Percentiles rank a stretch among this genome's conserved stretches.
Evolutionary conservation across 371 early-diverging fungal genomes (phyloP).

Genomic region (Massospora cicadina): DNA sequence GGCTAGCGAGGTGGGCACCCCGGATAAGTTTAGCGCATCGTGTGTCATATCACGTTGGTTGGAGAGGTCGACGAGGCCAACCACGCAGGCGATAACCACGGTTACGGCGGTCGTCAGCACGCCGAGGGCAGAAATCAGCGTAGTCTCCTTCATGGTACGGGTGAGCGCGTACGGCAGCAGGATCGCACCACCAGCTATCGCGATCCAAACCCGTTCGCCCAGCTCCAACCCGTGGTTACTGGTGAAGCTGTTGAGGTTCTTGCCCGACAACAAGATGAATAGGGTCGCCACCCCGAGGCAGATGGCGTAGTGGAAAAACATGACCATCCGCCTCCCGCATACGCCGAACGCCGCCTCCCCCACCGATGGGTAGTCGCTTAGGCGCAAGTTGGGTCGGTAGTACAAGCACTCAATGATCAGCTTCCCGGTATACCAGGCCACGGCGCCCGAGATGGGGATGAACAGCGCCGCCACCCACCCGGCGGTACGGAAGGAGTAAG

Average conservation of each 20-base stretch:
- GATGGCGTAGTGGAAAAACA: slow-evolving; percentile 35
- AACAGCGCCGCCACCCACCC: slow-evolving; percentile 13
- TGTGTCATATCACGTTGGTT: slow-evolving; percentile 10
- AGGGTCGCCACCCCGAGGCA: slow-evolving; percentile 36
- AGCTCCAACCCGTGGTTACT: neutral
- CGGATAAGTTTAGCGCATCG: neutral
- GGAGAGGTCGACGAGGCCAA: slow-evolving; percentile 16
- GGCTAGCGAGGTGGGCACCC: slow-evolving; percentile 16
- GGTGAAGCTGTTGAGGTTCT: slow-evolving; percentile 13
- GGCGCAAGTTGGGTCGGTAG: slow-evolving; percentile 10
- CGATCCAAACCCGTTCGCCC: neutral
- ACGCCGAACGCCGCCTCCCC: slow-evolving; percentile 22
- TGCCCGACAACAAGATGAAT: slow-evolving; percentile 32
- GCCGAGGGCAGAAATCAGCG: slow-evolving; percentile 26
- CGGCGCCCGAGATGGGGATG: slow-evolving; percentile 10
- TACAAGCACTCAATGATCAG: slow-evolving; percentile 22
- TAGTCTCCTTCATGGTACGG: neutral
- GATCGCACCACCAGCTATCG: neutral
- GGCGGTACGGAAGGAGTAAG: slow-evolving; percentile 12
- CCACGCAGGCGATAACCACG: slow-evolving; percentile 22
- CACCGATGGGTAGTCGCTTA: slow-evolving; percentile 17
- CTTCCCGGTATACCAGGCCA: slow-evolving; percentile 12
- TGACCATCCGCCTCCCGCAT: slow-evolving; percentile 17
- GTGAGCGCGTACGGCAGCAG: neutral
- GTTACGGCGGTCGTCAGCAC: slow-evolving; percentile 29